phyloP scores from a whole-genome alignment of 2,329 filamentous ascomycete genomes.

The Aspergillus udagawae region DNA sequence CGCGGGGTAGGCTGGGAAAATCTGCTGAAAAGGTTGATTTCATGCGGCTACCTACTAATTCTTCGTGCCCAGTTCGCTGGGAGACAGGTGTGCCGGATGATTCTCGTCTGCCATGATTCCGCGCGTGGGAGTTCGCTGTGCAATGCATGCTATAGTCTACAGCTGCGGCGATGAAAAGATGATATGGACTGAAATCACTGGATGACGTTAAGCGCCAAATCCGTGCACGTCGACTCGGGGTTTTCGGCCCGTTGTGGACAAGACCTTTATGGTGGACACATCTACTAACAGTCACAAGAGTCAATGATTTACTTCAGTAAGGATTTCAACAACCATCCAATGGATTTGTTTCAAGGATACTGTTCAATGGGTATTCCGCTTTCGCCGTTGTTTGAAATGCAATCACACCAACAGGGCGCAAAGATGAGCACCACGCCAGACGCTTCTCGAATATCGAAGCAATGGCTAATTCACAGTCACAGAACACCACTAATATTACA shows the following conservation, averaged over 20 bases:
- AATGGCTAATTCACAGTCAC: not conserved
- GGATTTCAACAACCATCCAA: not conserved
- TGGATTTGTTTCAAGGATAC: not conserved
- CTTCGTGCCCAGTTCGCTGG: slow-evolving; percentile 80
- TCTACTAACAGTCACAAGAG: not conserved
- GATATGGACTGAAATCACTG: not conserved
- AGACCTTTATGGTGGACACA: too few relatives aligned
- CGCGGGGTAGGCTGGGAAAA: slow-evolving; percentile 7
- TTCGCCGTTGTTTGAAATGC: not conserved
- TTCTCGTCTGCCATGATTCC: slow-evolving; percentile 21
- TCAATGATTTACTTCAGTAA: not conserved
- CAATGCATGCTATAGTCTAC: not conserved
- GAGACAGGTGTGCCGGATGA: slow-evolving; percentile 65
- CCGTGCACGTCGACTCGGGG: not conserved
- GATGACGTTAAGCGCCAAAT: not conserved
- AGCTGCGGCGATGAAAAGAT: not conserved
- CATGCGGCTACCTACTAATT: slow-evolving; percentile 66
- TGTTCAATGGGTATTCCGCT: not conserved
- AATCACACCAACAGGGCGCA: not conserved
- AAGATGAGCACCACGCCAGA: not conserved
- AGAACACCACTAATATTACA: slow-evolving; percentile 31
- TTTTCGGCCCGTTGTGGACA: not conserved
- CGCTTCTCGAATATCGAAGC: not conserved
- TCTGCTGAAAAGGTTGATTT: not conserved
- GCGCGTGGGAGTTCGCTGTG: not conserved